Evolutionary conservation across 208 protist species (phyloP).

Genomic region (Trypanosoma platydactyli): DNA sequence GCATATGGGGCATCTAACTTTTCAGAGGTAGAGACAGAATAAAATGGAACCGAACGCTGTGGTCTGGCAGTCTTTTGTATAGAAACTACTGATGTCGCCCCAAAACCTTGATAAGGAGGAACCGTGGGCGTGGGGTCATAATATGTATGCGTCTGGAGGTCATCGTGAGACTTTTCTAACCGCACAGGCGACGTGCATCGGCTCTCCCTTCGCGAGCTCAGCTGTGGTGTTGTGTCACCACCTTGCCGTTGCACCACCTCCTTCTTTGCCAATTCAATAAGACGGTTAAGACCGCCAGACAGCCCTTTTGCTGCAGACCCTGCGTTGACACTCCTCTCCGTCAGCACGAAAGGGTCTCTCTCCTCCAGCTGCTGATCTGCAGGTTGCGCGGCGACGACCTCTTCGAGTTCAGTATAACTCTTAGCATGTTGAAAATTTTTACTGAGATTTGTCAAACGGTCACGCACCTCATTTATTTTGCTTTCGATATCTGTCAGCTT

Average conservation of each 20-base stretch:
- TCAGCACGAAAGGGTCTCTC: neutral
- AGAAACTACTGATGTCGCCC: neutral
- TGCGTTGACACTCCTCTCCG: conserved; percentile 12
- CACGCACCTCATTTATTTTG: conserved; percentile 33
- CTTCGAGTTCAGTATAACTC: neutral
- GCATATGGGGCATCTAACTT: neutral
- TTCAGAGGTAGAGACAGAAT: neutral
- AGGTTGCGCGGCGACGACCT: neutral
- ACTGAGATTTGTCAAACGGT: conserved; percentile 26
- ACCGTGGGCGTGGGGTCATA: conserved; percentile 7
- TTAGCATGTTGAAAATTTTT: conserved; percentile 14
- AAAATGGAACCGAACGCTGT: neutral
- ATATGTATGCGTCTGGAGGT: conserved; percentile 9
- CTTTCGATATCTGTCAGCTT: conserved; percentile 24
- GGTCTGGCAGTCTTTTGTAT: neutral
- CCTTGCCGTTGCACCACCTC: conserved; percentile 18
- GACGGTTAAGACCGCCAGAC: conserved; percentile 4
- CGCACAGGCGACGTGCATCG: neutral
- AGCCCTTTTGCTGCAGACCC: neutral
- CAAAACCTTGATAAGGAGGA: neutral
- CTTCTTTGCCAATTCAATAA: conserved; percentile 20
- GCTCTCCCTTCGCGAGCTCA: neutral
- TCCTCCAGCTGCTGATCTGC: neutral
- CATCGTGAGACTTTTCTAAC: neutral
- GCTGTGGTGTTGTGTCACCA: neutral